Conservation (phyloP, 2,329 filamentous ascomycete species). For the Allantophomopsis lycopodina region DNA sequence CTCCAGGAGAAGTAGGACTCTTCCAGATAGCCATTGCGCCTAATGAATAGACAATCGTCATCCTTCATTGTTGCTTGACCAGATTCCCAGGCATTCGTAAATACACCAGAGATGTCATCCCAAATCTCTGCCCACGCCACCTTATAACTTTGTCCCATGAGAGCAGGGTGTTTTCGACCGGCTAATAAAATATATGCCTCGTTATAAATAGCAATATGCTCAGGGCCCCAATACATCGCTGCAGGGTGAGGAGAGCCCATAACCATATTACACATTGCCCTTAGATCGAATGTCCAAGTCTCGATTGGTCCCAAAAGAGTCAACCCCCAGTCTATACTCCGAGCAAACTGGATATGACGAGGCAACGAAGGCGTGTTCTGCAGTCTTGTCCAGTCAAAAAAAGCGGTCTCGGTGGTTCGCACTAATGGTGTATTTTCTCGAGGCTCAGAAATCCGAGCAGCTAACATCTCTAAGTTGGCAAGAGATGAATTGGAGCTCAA, state of each 20-base stretch:
- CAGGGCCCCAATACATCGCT: constrained; percentile 67
- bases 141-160: constrained; percentile 62
- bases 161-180: constrained; percentile 59
- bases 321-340: constrained; percentile 57
- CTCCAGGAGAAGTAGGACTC: constrained; percentile 78
- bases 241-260: constrained; percentile 67
- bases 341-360: constrained; percentile 58
- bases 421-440: too few species aligned
- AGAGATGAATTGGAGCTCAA: too few species aligned
- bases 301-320: constrained; percentile 67
- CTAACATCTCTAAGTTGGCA: too few species aligned
- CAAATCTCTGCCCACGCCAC: constrained; percentile 63
- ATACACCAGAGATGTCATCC: constrained; percentile 54
- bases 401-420: not conserved
- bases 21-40: constrained; percentile 56
- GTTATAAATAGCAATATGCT: constrained; percentile 58
- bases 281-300: constrained; percentile 55
- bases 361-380: constrained; percentile 49
- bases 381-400: constrained; percentile 75
- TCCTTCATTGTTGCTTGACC: constrained; percentile 78
- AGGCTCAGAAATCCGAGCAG: not conserved
- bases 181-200: constrained; percentile 58
- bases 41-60: constrained; percentile 64
- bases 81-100: constrained; percentile 50
- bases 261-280: constrained; percentile 69